A percentile compares a stretch with the other conserved stretches of the same genome.
Conservation (phyloP, 2,329 filamentous ascomycete species). For the Fusarium buxicola region DNA sequence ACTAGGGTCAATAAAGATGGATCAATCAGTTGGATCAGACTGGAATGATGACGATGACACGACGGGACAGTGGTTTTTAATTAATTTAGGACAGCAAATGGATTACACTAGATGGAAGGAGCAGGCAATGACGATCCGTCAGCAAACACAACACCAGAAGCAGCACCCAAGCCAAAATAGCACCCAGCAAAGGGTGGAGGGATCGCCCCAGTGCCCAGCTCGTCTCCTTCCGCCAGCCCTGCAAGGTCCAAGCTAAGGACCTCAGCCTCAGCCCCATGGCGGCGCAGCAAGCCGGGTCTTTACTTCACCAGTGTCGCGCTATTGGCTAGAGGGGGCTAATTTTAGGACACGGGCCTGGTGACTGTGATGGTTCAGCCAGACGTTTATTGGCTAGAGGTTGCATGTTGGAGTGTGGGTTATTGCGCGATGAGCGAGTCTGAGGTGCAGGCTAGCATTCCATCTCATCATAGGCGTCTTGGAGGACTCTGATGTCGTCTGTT, state of each 20-base stretch:
- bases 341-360: slow-evolving; percentile 8
- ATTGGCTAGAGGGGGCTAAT: slow-evolving; percentile 23
- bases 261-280: slow-evolving; percentile 14
- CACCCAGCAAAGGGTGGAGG: too few relatives aligned
- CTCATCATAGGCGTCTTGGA: too few relatives aligned
- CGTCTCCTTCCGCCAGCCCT: too few relatives aligned
- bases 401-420: too few relatives aligned
- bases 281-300: slow-evolving; percentile 20
- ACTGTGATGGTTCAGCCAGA: background rate
- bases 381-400: too few relatives aligned
- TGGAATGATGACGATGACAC: slow-evolving; percentile 7
- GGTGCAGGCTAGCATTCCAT: background rate
- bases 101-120: background rate
- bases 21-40: background rate
- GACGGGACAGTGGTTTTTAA: background rate
- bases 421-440: too few relatives aligned
- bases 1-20: background rate
- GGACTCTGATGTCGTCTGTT: too few relatives aligned
- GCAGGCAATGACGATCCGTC: slow-evolving; percentile 21
- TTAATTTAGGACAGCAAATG: slow-evolving; percentile 18
- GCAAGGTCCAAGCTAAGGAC: too few relatives aligned
- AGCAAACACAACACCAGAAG: slow-evolving; percentile 17
- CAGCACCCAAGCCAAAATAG: background rate
- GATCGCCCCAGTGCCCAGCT: too few relatives aligned
- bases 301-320: background rate